Base-by-base conservation (phyloP, 177 flowering plant species). In the Vitis hybrid region DNA sequence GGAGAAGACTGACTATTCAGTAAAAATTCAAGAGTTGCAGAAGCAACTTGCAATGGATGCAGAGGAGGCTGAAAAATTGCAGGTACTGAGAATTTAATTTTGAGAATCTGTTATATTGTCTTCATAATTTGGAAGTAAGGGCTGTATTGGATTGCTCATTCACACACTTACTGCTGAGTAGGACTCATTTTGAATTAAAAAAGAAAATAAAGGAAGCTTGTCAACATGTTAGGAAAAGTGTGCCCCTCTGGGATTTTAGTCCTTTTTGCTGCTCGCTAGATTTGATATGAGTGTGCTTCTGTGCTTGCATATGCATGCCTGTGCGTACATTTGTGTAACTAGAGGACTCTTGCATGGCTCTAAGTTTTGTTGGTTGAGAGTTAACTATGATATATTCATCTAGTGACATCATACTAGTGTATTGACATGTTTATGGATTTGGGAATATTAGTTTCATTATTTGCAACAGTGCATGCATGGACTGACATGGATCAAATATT, bases 21-120 rank as follows among this genome's bases (percentile, higher is more conserved):
- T 80, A 12, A 95, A 93, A 84, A 95, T 95, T 77, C 97, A 83
- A 79, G 99, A 95, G 74, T 73, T 95, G 83, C 94, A 91, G 71
- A 93, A 87, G 84, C 99, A 95, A 77, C 97, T 95, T 70, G 60
- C 89, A 50, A 87, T 95, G 92, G 98, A 95, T 76, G 78, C 52
- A 65, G 91, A 90, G 77, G 99, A 93, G 81, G 97, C 89, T 64
- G 86, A 88, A 72, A 90, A 80, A 74, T 77, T 94, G 70, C 90
- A 88, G 97, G 98, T 92, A 60, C 11, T n/a, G n/a, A 11, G 39
- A 18, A 16, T 19, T 2, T 57, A n/a, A 12, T n/a, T 14, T 49
- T 39, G 45, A 39, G 45, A 7, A 39, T 39, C 45, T 39, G 45
- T 39, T 39, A 39, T 7, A 2, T 63, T 48, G 10, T 21, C 21